Evolutionary conservation across 1,139 yeast genomes (phyloP), one percentile per base, ranked within the genome.

Genomic region (Tardiomyces digboiensis): DNA sequence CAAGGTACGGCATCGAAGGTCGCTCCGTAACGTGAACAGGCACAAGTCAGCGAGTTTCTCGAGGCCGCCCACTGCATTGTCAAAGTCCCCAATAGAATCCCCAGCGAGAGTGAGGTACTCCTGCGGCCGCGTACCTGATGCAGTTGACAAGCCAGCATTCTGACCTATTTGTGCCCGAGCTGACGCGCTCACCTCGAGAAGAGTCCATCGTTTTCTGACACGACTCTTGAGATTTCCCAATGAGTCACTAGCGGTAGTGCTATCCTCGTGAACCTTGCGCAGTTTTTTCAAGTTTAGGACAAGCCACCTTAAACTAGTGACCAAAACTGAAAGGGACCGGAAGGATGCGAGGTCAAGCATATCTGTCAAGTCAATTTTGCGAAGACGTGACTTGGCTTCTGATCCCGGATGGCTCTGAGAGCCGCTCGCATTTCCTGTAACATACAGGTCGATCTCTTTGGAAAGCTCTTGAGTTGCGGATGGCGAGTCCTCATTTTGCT

Each of bases 21-120:
- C 91, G 50, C 80, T 79, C 44, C 94, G 67, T 39, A 86, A 64
- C 2, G 82, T 71, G 19, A 80, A 57, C 42, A 82, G 64, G 4
- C 82, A 66, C 22, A 68, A 67, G 39, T 69, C 68, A 19, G 75
- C 69, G 36, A 82, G 67, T 2, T 56, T 52, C 45, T 70, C 71
- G 50, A 84, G 73, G 1, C 65, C 67, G 2, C 57, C 49, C 1
- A 80, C 61, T 2, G 75, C 63, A 2, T 61, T 61, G 48, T 78
- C 76, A 56, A 80, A 87, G 40, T 68, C 67, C 0, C 54, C 54
- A 7, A 71, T 56, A 16, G 74, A 67, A 14, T 66, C 70, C 1
- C 71, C 72, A 36, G 68, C 62, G 40, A 75, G 12, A 3, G 19
- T 14, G 37, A 33, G 37, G 19, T 33, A 16, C 13, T 14, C 37